Conservation (phyloP, 495 filamentous ascomycete species). For the Jackrogersella multiformis region DNA sequence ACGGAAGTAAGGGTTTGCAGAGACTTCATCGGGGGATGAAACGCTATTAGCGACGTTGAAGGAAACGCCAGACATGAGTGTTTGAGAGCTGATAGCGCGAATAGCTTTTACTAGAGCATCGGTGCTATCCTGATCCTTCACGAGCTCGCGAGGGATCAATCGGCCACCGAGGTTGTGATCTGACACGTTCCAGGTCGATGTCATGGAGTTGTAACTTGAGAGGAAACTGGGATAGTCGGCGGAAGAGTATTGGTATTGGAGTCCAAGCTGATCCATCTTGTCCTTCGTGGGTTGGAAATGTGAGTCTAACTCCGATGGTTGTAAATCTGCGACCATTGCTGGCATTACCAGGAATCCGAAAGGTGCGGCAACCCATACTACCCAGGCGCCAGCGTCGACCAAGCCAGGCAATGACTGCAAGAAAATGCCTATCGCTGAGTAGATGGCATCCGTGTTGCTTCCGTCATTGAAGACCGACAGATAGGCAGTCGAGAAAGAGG, state of each 20-base stretch:
- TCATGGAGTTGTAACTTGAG: background rate
- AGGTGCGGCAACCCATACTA: slow-evolving; percentile 18
- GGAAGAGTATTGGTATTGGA: slow-evolving; percentile 21
- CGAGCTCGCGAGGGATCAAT: slow-evolving; percentile 25
- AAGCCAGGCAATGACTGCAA: slow-evolving; percentile 10
- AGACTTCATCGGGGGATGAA: slow-evolving; percentile 16
- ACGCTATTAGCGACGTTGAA: slow-evolving; percentile 14
- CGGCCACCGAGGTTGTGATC: slow-evolving; percentile 23
- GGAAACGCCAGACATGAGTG: slow-evolving; percentile 12
- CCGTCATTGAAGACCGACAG: slow-evolving; percentile 6
- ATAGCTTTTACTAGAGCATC: slow-evolving; percentile 22
- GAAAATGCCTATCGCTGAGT: slow-evolving; percentile 15
- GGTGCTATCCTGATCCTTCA: slow-evolving; percentile 12
- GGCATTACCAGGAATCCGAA: slow-evolving; percentile 23
- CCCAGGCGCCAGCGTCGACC: slow-evolving; percentile 17
- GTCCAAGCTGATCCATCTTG: slow-evolving; percentile 17
- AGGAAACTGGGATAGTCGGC: slow-evolving; percentile 17
- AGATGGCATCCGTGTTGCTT: slow-evolving; percentile 9
- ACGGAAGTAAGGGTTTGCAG: slow-evolving; percentile 29
- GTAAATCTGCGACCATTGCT: slow-evolving; percentile 12
- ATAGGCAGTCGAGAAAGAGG: slow-evolving; percentile 7
- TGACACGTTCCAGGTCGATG: slow-evolving; percentile 28
- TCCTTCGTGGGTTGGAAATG: slow-evolving; percentile 6
- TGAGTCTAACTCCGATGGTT: slow-evolving; percentile 8
- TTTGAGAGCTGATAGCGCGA: slow-evolving; percentile 14